Percentiles rank a stretch among this genome's conserved stretches.
Evolutionary conservation across 2,329 filamentous ascomycete species (phyloP).

Genomic region (Fusarium pseudocircinatum): DNA sequence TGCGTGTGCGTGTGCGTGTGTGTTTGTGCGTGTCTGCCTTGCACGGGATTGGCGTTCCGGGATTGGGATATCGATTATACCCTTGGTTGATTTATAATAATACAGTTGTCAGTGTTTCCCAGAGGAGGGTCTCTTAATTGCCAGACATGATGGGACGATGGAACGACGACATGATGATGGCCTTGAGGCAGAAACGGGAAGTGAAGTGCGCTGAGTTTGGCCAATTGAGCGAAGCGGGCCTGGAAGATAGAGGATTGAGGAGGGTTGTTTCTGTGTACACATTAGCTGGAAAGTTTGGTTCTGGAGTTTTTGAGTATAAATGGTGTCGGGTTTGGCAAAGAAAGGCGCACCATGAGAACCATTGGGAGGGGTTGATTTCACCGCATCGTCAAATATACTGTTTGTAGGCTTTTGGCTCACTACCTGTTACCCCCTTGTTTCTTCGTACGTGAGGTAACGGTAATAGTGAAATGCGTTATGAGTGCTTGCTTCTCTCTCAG

Average conservation of each 20-base stretch:
- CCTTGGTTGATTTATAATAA: constrained; percentile 39
- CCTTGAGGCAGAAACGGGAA: constrained; percentile 1
- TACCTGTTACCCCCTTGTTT: background rate
- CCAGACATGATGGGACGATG: constrained; percentile 45
- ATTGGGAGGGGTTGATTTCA: background rate
- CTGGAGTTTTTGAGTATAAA: constrained; percentile 2
- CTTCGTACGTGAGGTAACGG: background rate
- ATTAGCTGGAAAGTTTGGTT: constrained; percentile 5
- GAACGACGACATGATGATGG: constrained; percentile 47
- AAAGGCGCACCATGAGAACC: background rate
- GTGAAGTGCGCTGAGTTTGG: background rate
- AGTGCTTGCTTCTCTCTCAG: background rate
- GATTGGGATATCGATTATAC: constrained; percentile 35
- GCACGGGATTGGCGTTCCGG: constrained; percentile 39
- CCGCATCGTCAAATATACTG: background rate
- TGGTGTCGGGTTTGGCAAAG: background rate
- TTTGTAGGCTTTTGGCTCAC: background rate
- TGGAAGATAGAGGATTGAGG: constrained; percentile 5
- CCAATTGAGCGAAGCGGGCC: background rate
- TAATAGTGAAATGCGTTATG: background rate
- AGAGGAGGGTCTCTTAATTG: constrained; percentile 36
- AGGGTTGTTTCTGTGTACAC: constrained; percentile 25
- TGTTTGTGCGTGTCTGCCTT: background rate
- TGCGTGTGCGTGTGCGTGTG: background rate
- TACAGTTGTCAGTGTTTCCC: constrained; percentile 30